Percentiles rank a stretch among this genome's conserved stretches.
Conservation (phyloP, 768 basidiomycete genomes). For the Tylopilus balloui region DNA sequence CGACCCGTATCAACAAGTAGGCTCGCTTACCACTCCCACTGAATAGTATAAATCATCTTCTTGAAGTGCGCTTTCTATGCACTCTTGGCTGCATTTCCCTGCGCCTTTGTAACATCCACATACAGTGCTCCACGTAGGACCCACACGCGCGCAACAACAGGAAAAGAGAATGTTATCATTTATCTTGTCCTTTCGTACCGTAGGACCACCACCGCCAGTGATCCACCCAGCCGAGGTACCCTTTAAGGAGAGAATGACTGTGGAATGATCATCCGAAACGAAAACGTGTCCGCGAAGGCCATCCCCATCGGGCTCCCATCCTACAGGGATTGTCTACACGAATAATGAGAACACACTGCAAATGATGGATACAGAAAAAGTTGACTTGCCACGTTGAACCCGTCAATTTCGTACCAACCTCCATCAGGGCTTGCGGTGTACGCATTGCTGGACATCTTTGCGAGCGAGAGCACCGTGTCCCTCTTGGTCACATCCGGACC, state of each 20-base stretch:
- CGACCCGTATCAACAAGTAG: background rate
- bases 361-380: background rate
- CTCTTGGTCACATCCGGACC: slow-evolving; percentile 73
- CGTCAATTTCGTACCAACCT: slow-evolving; percentile 69
- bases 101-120: slow-evolving; percentile 80
- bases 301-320: slow-evolving; percentile 88
- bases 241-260: slow-evolving; percentile 85
- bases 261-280: slow-evolving; percentile 76
- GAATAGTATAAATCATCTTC: slow-evolving; percentile 88
- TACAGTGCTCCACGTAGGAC: slow-evolving; percentile 89
- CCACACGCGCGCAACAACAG: slow-evolving; percentile 95
- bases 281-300: slow-evolving; percentile 92
- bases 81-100: slow-evolving; percentile 74
- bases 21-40: slow-evolving; percentile 65
- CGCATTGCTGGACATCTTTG: slow-evolving; percentile 88
- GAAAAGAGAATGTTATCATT: slow-evolving; percentile 97
- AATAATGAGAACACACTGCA: background rate
- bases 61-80: slow-evolving; percentile 71
- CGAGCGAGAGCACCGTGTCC: slow-evolving; percentile 68
- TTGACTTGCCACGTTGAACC: slow-evolving; percentile 56
- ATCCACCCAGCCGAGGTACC: slow-evolving; percentile 79
- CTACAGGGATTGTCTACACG: slow-evolving; percentile 64
- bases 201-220: slow-evolving; percentile 75
- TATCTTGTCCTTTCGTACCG: slow-evolving; percentile 81
- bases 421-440: slow-evolving; percentile 52